Conservation (phyloP, 208 protist species). For the Crithidia sp. region DNA sequence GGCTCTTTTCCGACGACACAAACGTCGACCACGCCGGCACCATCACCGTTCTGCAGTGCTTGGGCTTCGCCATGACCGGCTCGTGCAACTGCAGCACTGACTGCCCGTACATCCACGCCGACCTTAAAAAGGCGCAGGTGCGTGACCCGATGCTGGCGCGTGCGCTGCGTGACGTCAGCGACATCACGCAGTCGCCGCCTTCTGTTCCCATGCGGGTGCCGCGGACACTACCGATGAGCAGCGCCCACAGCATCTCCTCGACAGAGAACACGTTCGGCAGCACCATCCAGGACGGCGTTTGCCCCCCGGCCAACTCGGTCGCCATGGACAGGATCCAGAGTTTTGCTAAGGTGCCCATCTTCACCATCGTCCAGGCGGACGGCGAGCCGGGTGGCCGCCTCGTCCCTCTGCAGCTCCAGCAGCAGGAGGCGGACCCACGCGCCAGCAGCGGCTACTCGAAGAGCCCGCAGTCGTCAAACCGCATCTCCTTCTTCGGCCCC, state of each 20-base stretch:
- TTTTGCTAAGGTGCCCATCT: constrained; percentile 25
- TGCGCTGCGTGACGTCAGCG: constrained; percentile 47
- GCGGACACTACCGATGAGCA: constrained; percentile 15
- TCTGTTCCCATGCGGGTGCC: constrained; percentile 3
- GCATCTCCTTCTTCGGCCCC: constrained; percentile 9
- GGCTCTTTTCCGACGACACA: constrained; percentile 51
- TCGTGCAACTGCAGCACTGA: constrained; percentile 39
- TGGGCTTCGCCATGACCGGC: constrained; percentile 40
- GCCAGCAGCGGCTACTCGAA: not conserved
- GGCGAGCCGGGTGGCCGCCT: constrained; percentile 15
- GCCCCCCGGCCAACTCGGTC: constrained; percentile 11
- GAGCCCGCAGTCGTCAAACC: not conserved
- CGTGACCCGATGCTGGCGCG: constrained; percentile 45
- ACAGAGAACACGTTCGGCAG: constrained; percentile 10
- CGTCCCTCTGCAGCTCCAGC: constrained; percentile 13
- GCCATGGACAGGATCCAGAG: constrained; percentile 4
- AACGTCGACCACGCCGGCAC: constrained; percentile 24
- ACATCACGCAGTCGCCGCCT: constrained; percentile 18
- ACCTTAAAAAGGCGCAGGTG: constrained; percentile 45
- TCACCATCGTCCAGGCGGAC: constrained; percentile 27
- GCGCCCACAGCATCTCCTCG: constrained; percentile 9
- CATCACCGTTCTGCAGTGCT: constrained; percentile 44
- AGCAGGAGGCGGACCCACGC: not conserved
- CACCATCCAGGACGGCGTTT: constrained; percentile 11
- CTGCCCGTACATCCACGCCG: constrained; percentile 51